These are phyloP conservation scores for Cystobasidiaceae sp. DNA, from an alignment of 1,284 basidiomycete genomes.

Conservation along the genomic window DNA sequence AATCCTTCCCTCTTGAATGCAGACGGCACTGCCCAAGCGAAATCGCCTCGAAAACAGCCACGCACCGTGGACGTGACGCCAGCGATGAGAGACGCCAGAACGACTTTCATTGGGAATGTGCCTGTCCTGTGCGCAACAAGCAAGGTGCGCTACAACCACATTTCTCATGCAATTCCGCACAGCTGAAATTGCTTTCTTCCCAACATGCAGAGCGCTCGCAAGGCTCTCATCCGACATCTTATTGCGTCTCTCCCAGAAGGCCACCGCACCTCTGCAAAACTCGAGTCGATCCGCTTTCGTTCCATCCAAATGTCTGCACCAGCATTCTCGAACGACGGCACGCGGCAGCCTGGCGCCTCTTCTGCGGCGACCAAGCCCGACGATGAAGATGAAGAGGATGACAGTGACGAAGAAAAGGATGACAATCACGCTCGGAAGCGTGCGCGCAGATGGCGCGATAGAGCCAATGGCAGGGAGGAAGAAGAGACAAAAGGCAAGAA, in stretches of 20 bases:
- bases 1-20: no score
- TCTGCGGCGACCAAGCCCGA: constrained; percentile 43
- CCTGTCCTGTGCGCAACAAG: constrained; percentile 68
- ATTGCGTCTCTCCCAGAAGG: constrained; percentile 42
- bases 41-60: not conserved
- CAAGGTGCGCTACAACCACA: constrained; percentile 54
- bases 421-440: constrained; percentile 11
- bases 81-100: constrained; percentile 68
- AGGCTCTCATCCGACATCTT: constrained; percentile 47
- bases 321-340: not conserved
- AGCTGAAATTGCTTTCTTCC: not conserved
- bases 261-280: constrained; percentile 30
- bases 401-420: not conserved
- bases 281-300: constrained; percentile 45
- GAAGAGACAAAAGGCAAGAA: constrained; percentile 44
- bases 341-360: not conserved
- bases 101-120: constrained; percentile 91
- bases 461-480: not conserved
- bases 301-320: constrained; percentile 43
- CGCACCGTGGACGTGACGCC: constrained; percentile 39
- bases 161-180: not conserved
- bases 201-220: constrained; percentile 40
- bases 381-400: not conserved
- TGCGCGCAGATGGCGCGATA: constrained; percentile 2
- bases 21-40: no score